Evolutionary conservation across 2,329 filamentous ascomycete species (phyloP).

Genomic region (Trichoderma arundinaceum): DNA sequence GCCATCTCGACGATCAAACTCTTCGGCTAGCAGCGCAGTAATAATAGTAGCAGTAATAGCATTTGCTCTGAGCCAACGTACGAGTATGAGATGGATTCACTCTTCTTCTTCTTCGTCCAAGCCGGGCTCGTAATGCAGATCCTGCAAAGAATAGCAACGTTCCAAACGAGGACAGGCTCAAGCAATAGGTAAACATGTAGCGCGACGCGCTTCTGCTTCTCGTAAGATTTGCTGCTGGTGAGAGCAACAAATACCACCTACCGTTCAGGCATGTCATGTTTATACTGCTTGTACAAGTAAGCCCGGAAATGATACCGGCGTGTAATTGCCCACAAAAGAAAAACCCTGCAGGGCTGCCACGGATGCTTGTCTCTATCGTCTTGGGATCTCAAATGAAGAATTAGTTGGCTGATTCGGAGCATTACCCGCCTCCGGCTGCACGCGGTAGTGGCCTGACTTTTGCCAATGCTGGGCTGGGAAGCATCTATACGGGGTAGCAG

Average conservation of each 20-base stretch:
- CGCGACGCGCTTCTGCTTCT: slow-evolving; percentile 2
- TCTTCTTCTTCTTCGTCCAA: not conserved
- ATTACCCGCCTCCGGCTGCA: slow-evolving; percentile 9
- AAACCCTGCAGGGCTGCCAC: slow-evolving; percentile 1
- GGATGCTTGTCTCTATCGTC: not conserved
- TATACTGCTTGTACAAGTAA: not conserved
- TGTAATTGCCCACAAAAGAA: not conserved
- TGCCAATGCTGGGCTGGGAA: not conserved
- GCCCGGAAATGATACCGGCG: slow-evolving; percentile 12
- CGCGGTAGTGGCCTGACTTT: slow-evolving; percentile 14
- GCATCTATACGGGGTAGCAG: not conserved
- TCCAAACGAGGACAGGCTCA: not conserved
- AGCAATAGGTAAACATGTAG: not conserved
- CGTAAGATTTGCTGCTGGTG: slow-evolving; percentile 15
- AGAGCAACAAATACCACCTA: slow-evolving; percentile 7
- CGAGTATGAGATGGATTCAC: not conserved
- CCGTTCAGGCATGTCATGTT: not conserved
- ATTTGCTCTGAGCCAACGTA: not conserved
- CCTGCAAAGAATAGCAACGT: not conserved
- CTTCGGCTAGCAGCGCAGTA: not conserved
- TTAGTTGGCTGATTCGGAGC: slow-evolving; percentile 7
- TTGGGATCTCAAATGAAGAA: slow-evolving; percentile 2
- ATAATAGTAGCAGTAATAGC: slow-evolving; percentile 3
- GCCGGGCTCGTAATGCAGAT: not conserved
- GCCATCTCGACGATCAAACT: slow-evolving; percentile 1